A percentile compares a stretch with the other conserved stretches of the same genome.
Conservation (phyloP, 1,284 basidiomycete genomes). For the Boletus semigastroideus region DNA sequence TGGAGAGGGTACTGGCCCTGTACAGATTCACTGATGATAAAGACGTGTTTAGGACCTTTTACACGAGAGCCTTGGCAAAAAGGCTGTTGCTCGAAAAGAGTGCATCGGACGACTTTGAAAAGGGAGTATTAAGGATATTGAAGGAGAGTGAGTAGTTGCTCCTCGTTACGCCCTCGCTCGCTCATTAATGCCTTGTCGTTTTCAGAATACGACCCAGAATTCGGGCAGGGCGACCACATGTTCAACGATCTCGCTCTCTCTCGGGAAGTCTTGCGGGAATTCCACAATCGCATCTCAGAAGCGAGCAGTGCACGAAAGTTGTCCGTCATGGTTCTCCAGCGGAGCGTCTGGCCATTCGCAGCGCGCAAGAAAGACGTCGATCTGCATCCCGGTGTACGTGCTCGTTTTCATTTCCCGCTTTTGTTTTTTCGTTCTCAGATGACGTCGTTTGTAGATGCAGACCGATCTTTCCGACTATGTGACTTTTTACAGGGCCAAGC, state of each 20-base stretch:
- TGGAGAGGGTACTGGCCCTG: conserved; percentile 79
- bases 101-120: conserved; percentile 91
- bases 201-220: conserved; percentile 84
- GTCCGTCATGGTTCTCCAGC: conserved; percentile 70
- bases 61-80: conserved; percentile 87
- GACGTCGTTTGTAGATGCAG: conserved; percentile 57
- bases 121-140: conserved; percentile 83
- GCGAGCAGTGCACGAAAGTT: conserved; percentile 44
- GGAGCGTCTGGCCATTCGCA: conserved; percentile 75
- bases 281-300: conserved; percentile 40
- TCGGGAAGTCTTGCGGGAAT: conserved; percentile 63
- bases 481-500: conserved; percentile 73
- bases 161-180: neutral
- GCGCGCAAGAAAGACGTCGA: conserved; percentile 48
- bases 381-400: conserved; percentile 51
- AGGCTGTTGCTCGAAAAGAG: conserved; percentile 84
- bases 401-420: conserved; percentile 1
- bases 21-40: conserved; percentile 91
- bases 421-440: neutral
- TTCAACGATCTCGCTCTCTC: conserved; percentile 84
- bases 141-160: conserved; percentile 66
- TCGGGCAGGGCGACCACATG: conserved; percentile 88
- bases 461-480: conserved; percentile 61
- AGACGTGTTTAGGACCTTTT: conserved; percentile 94
- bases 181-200: neutral